A percentile compares a stretch with the other conserved stretches of the same genome.
Evolutionary conservation across 202 grass and related monocot genomes (phyloP).

Genomic region (Saccharum hybrid): DNA sequence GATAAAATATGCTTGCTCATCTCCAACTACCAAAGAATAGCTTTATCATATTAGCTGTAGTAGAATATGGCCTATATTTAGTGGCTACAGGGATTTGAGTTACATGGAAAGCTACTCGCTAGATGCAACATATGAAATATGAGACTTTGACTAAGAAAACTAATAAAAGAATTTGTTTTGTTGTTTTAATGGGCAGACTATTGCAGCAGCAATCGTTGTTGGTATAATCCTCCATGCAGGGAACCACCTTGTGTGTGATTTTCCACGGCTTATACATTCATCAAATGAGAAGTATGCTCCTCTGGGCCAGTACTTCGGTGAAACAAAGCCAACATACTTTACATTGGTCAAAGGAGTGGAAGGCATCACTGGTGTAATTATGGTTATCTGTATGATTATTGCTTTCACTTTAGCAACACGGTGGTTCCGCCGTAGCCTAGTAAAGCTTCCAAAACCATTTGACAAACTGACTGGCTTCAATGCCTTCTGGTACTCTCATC

Average conservation of each 20-base stretch:
- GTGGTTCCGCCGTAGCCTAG: conserved; percentile 88
- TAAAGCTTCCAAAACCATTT: conserved; percentile 90
- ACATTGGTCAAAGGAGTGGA: conserved; percentile 73
- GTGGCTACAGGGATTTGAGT: neutral
- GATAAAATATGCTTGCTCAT: neutral
- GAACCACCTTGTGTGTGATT: conserved; percentile 90
- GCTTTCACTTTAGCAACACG: conserved; percentile 87
- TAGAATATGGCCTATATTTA: neutral
- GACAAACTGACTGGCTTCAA: conserved; percentile 97
- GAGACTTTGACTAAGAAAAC: conserved; percentile 14
- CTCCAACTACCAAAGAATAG: neutral
- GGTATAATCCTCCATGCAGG: conserved; percentile 90
- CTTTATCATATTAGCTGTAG: neutral
- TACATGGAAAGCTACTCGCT: neutral
- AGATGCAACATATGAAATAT: conserved; percentile 14
- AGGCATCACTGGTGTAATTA: conserved; percentile 87
- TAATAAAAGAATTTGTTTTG: conserved; percentile 5
- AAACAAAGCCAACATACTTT: conserved; percentile 81
- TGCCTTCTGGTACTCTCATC: conserved; percentile 99
- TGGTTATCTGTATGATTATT: conserved; percentile 91
- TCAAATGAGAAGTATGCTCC: conserved; percentile 70
- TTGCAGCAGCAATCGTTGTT: conserved; percentile 86
- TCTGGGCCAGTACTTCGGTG: conserved; percentile 68
- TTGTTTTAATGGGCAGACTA: conserved; percentile 62
- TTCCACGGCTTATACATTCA: conserved; percentile 71